phyloP scores from a whole-genome alignment of 495 filamentous ascomycete species.

The Penicillium flavigenum region DNA sequence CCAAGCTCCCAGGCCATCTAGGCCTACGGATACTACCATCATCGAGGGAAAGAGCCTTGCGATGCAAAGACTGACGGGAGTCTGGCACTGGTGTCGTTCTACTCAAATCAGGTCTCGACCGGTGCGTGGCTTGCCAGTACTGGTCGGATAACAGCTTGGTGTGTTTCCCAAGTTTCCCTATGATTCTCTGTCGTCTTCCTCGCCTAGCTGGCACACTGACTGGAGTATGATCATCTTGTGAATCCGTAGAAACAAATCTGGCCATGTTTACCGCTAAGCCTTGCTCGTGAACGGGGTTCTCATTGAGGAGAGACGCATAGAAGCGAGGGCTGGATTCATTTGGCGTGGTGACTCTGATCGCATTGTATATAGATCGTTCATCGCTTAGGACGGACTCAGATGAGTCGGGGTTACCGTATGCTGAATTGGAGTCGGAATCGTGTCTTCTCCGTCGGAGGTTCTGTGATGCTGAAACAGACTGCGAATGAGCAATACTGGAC shows the following conservation, averaged over 20 bases:
- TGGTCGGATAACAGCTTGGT: conserved; percentile 23
- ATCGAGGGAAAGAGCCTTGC: conserved; percentile 28
- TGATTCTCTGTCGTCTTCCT: conserved; percentile 10
- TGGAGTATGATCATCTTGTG: conserved; percentile 10
- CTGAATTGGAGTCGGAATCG: conserved; percentile 18
- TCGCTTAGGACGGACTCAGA: conserved; percentile 38
- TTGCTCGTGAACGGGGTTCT: conserved; percentile 25
- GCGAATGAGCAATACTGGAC: conserved; percentile 9
- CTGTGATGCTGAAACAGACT: conserved; percentile 12
- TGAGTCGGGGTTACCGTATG: conserved; percentile 29
- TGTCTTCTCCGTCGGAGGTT: conserved; percentile 11
- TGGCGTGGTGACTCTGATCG: conserved; percentile 29
- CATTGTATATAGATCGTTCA: conserved; percentile 47
- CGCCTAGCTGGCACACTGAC: not conserved
- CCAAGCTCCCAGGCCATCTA: conserved; percentile 28
- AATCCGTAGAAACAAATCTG: conserved; percentile 28
- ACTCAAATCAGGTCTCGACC: not conserved
- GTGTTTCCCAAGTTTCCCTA: conserved; percentile 13
- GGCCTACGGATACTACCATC: conserved; percentile 13
- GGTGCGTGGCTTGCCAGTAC: conserved; percentile 1
- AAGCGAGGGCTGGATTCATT: conserved; percentile 18
- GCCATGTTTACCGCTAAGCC: conserved; percentile 37
- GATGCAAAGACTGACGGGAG: conserved; percentile 15
- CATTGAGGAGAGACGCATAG: conserved; percentile 6
- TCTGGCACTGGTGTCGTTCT: not conserved